Evolutionary conservation across 2,329 filamentous ascomycete genomes (phyloP), one percentile per base, ranked within the genome.

Genomic region (Aspergillus candidus): DNA sequence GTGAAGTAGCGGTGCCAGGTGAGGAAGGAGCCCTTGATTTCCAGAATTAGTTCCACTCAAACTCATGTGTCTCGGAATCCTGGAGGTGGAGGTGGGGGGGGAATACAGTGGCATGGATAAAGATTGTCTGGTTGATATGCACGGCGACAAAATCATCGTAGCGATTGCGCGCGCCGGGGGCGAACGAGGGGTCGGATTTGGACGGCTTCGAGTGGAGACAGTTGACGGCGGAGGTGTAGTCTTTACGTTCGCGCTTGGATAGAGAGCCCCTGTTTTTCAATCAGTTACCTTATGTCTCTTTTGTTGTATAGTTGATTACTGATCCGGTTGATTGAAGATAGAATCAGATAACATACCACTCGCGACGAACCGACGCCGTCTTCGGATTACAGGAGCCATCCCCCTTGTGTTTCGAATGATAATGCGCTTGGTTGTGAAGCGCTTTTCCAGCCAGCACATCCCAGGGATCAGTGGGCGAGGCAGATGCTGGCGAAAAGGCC

Each of bases 131-230:
- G 41, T 74, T 70, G 44, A 78, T 68, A 47, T 78, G 75, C 0
- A 67, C 63, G 4, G 68, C 72, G 5, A 74, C 63, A 35, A 71
- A 78, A 46, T 78, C 75, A 51, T 78, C 75, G 45, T 69, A 76
- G n/a, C 44, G 73, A 48, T 63, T 69, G 44, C 62, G 65, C 3
- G 68, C 72, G 2, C 74, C 75, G 0, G 72, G 60, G 0, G 66
- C 69, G 11, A 63, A 56, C 0, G 56, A 50, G 0, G 58, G 42
- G 27, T 46, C 43, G 6, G 41, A 39, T 38, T 46, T 29, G 12
- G 48, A 43, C 12, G 48, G 48, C 31, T 34, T 41, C 11, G 33
- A 15, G 6, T 43, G 0, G 22, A 27, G 22, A 27, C 22, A 27
- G 22, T 27, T 27, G 22, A 27, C 22, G 22, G 22, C 22, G 22